Base-by-base conservation (phyloP, 1,284 basidiomycete species). In the Neolentinus lepideus region DNA sequence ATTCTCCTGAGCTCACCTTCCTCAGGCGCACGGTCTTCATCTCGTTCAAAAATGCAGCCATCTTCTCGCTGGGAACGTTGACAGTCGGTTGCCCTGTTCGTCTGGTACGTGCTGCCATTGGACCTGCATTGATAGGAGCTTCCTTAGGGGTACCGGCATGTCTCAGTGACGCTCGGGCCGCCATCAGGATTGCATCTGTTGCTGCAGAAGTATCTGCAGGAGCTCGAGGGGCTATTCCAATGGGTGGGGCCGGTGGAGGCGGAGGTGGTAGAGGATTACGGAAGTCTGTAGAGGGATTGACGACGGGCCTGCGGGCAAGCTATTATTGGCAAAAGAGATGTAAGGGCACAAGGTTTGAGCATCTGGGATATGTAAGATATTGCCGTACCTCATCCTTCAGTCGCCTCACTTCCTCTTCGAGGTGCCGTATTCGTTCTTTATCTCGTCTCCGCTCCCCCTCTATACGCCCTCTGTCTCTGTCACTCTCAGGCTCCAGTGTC, bases 1-100 rank as follows among this genome's bases (percentile, higher is more conserved):
- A 53, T n/a, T 46, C 57, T 52, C 60, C 60, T n/a, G 24, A 25
- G 21, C 59, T 64, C 0, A 83, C 78, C 65, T 79, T 86, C 59
- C 79, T 75, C 54, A 91, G 63, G 43, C 84, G 74, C 25, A 83
- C 84, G 0, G 78, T 84, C 72, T 89, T 90, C 76, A 91, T 81
- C 66, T 91, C 89, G 12, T 71, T 83, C 58, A 91, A 66, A 63
- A 91, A 91, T 2, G 83, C 86, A 0, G 84, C 84, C 85, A 91
- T 90, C 65, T 89, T 88, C 59, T 90, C 89, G 2, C 82, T 75
- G 0, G 85, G 77, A 6, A 91, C 74, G 26, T 84, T 84, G 19
- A 90, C 74, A 0, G 85, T 83, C 0, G 88, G 83, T 55, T 80
- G 77, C 3, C 85, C 84, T 2, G 77, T 69, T 51, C 78, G 73